Conservation (phyloP, 2,329 filamentous ascomycete species). For the Neophaeococcomyces mojaviensis region DNA sequence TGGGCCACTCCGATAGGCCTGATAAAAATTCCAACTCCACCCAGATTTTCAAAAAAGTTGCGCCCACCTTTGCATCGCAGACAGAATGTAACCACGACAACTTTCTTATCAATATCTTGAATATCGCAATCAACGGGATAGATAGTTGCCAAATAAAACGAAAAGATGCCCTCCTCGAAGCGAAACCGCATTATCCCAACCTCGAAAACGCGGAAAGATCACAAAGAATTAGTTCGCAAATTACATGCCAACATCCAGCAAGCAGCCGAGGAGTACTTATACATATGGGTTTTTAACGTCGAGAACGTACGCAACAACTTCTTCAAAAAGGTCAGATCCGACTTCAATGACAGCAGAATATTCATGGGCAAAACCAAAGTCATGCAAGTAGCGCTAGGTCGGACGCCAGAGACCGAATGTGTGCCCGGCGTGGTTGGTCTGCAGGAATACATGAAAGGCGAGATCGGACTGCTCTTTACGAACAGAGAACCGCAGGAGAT, state of each 20-base stretch:
- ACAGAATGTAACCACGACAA: too few relatives aligned
- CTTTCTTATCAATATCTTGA: background rate
- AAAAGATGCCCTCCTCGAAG: conserved; percentile 87
- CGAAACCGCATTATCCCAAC: conserved; percentile 82
- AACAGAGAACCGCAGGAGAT: conserved; percentile 64
- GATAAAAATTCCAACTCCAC: too few relatives aligned
- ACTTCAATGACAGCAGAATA: conserved; percentile 46
- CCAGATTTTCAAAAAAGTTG: too few relatives aligned
- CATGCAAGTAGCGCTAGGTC: conserved; percentile 90
- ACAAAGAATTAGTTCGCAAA: conserved; percentile 78
- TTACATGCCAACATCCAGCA: conserved; percentile 85
- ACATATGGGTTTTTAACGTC: conserved; percentile 88
- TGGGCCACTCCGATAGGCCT: too few relatives aligned
- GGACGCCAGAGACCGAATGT: conserved; percentile 67
- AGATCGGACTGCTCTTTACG: conserved; percentile 85
- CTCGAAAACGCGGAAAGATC: conserved; percentile 80
- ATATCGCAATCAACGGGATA: background rate
- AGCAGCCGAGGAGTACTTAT: conserved; percentile 73
- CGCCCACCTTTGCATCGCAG: too few relatives aligned
- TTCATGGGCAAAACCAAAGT: conserved; percentile 99
- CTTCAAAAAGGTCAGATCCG: conserved; percentile 32
- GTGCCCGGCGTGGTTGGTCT: conserved; percentile 70
- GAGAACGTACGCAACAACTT: conserved; percentile 97
- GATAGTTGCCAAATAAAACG: too few relatives aligned
- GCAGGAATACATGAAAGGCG: conserved; percentile 63